Conservation (phyloP, 805 yeast genomes). For the Metschnikowia sp. region DNA sequence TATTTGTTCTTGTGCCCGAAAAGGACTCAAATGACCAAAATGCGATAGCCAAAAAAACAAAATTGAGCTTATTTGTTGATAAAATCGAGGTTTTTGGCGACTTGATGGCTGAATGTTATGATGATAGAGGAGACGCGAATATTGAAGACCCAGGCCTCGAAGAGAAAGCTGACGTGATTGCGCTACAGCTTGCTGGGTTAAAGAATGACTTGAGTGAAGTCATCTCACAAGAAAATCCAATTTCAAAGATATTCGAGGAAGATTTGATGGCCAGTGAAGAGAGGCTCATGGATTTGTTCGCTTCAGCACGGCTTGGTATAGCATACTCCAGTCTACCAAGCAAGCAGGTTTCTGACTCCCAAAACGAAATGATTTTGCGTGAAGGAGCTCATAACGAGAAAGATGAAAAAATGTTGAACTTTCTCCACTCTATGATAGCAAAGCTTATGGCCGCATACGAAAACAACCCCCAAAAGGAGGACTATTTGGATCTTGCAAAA, state of each 20-base stretch:
- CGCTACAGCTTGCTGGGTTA: not conserved
- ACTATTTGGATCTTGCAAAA: not conserved
- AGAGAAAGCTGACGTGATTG: not conserved
- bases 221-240: not conserved
- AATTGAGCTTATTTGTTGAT: not conserved
- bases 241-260: not conserved
- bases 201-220: not conserved
- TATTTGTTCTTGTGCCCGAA: too few species aligned
- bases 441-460: not conserved
- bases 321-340: not conserved
- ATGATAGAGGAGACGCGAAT: not conserved
- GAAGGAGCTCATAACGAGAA: not conserved
- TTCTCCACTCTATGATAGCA: too few species aligned
- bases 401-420: not conserved
- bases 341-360: too few species aligned
- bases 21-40: too few species aligned
- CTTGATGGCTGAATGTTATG: not conserved
- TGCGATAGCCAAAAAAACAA: not conserved
- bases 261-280: not conserved
- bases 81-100: not conserved
- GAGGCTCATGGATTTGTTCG: not conserved
- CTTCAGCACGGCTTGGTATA: not conserved
- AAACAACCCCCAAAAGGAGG: not conserved
- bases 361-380: too few species aligned
- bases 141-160: not conserved